Conservation (phyloP, 305 asterid species). For the Fraxinus latifolia region DNA sequence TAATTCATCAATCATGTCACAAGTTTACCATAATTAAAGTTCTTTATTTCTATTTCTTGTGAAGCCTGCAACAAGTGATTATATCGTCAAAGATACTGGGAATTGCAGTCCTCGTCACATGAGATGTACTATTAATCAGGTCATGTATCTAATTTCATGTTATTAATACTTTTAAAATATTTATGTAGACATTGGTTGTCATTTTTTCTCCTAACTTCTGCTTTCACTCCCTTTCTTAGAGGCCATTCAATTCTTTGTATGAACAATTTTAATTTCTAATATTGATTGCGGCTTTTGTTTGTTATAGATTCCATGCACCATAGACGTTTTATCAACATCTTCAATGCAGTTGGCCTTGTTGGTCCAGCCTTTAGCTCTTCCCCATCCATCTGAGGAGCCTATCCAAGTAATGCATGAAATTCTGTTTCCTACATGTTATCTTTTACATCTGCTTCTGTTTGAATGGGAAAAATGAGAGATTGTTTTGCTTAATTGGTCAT, state of each 20-base stretch:
- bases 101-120: slow-evolving; percentile 98
- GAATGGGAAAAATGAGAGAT: slow-evolving; percentile 8
- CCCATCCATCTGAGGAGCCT: slow-evolving; percentile 96
- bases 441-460: slow-evolving; percentile 6
- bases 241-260: background rate
- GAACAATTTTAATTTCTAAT: background rate
- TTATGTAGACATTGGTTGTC: background rate
- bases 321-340: slow-evolving; percentile 90
- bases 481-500: background rate
- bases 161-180: background rate
- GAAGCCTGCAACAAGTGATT: slow-evolving; percentile 97
- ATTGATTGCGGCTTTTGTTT: slow-evolving; percentile 16
- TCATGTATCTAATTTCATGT: slow-evolving; percentile 26
- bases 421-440: slow-evolving; percentile 1
- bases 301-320: slow-evolving; percentile 85
- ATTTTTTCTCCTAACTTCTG: background rate
- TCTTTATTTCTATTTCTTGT: slow-evolving; percentile 27
- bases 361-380: slow-evolving; percentile 98
- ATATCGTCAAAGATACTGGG: slow-evolving; percentile 89
- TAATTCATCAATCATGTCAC: slow-evolving; percentile 1
- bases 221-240: background rate
- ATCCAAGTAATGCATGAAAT: slow-evolving; percentile 62
- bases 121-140: slow-evolving; percentile 97
- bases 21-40: background rate
- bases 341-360: slow-evolving; percentile 91